Conservation (phyloP, 257 asterid genomes). For the Sherardia arvensis region DNA sequence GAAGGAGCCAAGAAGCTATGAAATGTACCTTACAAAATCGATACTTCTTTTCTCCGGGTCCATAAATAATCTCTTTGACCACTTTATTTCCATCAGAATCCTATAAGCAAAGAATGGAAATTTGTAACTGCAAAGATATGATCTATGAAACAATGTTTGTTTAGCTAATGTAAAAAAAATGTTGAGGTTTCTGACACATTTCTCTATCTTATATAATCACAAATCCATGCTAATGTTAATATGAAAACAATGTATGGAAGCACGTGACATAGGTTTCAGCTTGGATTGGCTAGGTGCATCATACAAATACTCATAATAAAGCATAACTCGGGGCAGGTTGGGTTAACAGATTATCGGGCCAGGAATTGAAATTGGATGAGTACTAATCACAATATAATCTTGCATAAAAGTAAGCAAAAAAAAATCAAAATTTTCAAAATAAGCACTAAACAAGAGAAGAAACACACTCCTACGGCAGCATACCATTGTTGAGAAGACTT, state of each 20-base stretch:
- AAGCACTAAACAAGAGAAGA: neutral
- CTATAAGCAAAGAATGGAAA: slow-evolving; percentile 19
- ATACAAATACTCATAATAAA: too few species aligned
- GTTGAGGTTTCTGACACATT: neutral
- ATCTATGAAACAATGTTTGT: neutral
- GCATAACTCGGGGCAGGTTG: too few species aligned
- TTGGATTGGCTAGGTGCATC: too few species aligned
- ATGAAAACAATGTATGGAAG: neutral
- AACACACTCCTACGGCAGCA: neutral
- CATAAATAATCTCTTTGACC: slow-evolving; percentile 49
- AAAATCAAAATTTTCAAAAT: too few species aligned
- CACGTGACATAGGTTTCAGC: too few species aligned
- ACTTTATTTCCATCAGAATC: slow-evolving; percentile 77
- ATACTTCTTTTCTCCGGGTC: slow-evolving; percentile 60
- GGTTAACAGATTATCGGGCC: too few species aligned
- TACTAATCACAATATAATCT: neutral
- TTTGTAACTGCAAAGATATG: neutral
- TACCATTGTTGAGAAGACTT: slow-evolving; percentile 51
- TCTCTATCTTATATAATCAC: too few species aligned
- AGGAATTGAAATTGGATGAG: neutral
- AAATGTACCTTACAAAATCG: slow-evolving; percentile 70
- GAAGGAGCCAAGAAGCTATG: neutral
- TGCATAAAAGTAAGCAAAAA: neutral
- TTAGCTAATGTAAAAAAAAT: too few species aligned
- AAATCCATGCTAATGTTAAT: neutral